Evolutionary conservation across 164 flowering plant species (phyloP), one percentile per base, ranked within the genome.

Genomic region (Berberis thunbergii): DNA sequence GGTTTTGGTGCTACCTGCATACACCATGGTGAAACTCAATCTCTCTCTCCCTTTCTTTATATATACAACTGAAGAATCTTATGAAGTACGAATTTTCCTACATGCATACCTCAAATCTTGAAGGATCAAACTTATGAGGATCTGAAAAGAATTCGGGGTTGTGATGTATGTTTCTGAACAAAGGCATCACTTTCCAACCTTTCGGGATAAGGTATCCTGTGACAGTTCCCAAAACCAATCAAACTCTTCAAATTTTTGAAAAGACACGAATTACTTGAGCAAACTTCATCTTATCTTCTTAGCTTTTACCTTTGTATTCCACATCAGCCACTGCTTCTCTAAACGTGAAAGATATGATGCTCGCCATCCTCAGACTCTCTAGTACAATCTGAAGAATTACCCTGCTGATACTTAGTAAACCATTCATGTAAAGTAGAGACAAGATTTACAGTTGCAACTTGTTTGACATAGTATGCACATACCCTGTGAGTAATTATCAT

Each of bases 251-350:
- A 26, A 26, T 0, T 26, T 26, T 26, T 26, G 26, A 26, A 26
- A 26, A 26, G 26, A 26, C 26, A 26, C 26, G 26, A 26, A 26
- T 26, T 26, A 26, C 26, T 26, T 26, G 26, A 26, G 26, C 26
- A 26, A 26, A 26, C 26, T 26, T 26, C 26, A 26, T 26, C 26
- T 26, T 26, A 26, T 26, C 26, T 26, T 26, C 26, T 26, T 26
- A 26, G 26, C 26, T 26, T 26, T 72, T 76, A 89, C 98, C 96
- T 38, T 89, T 82, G 72, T 86, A 92, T 62, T 87, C 91, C 1
- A 89, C 96, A 79, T 92, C 97, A n/a, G 76, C 78, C 3, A 84
- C 86, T n/a, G 98, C 94, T 74, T 92, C 97, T 66, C 97, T 78
- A 53, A 86, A 92, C 11, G 91, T 82, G 78, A 89, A 92, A 9